phyloP scores from a whole-genome alignment of 2,329 filamentous ascomycete species.

The Cladosporium colombiae region DNA sequence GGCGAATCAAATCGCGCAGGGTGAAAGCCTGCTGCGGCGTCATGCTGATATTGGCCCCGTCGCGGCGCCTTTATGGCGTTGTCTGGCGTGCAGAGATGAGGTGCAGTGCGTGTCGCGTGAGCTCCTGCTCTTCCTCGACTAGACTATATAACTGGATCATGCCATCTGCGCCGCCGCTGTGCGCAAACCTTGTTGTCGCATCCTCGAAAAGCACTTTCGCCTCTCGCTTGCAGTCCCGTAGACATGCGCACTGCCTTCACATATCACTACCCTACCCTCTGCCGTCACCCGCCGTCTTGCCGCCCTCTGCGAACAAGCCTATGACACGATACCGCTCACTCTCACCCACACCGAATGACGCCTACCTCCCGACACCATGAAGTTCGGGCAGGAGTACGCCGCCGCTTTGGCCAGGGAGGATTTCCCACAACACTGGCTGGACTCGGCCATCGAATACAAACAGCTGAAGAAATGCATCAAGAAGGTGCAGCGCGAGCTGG shows the following conservation, averaged over 20 bases:
- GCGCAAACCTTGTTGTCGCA: constrained; percentile 12
- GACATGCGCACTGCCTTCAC: background rate
- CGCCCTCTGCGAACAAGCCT: background rate
- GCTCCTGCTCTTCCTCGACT: constrained; percentile 4
- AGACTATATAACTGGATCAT: background rate
- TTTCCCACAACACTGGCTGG: constrained; percentile 71
- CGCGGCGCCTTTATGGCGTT: too few relatives aligned
- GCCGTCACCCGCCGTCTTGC: background rate
- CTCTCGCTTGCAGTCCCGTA: background rate
- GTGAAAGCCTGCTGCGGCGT: too few relatives aligned
- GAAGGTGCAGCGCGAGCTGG: constrained; percentile 71
- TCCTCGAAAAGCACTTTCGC: background rate
- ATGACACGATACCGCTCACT: background rate
- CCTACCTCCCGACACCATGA: constrained; percentile 58
- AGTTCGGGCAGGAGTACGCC: constrained; percentile 80
- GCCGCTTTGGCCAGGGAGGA: constrained; percentile 68
- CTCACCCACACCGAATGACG: constrained; percentile 11
- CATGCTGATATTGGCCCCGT: too few relatives aligned
- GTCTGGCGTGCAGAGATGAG: too few relatives aligned
- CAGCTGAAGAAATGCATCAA: constrained; percentile 89
- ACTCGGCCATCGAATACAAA: constrained; percentile 78
- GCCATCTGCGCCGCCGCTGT: background rate
- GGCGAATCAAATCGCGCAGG: background rate
- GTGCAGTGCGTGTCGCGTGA: background rate
- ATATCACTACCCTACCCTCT: background rate